Conservation (phyloP, 176 grass and related monocot genomes). For the Olyra latifolia region DNA sequence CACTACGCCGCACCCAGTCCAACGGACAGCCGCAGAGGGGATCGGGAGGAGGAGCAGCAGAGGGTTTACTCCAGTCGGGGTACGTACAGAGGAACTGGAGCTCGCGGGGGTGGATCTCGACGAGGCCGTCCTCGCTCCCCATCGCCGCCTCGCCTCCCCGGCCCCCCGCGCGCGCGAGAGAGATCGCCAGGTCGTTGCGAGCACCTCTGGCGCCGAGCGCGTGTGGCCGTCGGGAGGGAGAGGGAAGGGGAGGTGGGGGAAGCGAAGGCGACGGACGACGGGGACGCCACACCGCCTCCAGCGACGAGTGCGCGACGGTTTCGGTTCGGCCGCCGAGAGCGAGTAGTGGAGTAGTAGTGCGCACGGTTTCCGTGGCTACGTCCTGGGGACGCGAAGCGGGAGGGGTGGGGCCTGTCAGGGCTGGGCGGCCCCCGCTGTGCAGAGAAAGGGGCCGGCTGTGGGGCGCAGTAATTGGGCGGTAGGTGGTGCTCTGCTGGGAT, state of each 20-base stretch:
- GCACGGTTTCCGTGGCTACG: background rate
- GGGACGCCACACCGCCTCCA: slow-evolving; percentile 21
- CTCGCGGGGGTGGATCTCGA: slow-evolving; percentile 71
- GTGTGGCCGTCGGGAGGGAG: background rate
- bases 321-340: background rate
- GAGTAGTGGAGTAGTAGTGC: background rate
- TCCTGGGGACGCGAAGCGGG: background rate
- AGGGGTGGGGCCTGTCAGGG: too few relatives aligned
- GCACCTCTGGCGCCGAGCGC: background rate
- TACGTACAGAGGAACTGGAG: slow-evolving; percentile 73
- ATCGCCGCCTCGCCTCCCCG: slow-evolving; percentile 12
- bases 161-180: background rate
- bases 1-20: background rate
- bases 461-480: background rate
- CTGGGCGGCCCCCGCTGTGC: background rate
- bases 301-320: background rate
- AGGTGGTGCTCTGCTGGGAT: background rate
- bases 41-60: too few relatives aligned
- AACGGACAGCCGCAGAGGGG: background rate
- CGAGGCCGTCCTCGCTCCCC: slow-evolving; percentile 53
- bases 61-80: background rate
- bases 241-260: background rate
- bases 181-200: background rate
- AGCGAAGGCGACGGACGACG: background rate
- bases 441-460: background rate